Base-by-base conservation (phyloP, 192 early-diverging fungal species). In the Coemansia sp. region DNA sequence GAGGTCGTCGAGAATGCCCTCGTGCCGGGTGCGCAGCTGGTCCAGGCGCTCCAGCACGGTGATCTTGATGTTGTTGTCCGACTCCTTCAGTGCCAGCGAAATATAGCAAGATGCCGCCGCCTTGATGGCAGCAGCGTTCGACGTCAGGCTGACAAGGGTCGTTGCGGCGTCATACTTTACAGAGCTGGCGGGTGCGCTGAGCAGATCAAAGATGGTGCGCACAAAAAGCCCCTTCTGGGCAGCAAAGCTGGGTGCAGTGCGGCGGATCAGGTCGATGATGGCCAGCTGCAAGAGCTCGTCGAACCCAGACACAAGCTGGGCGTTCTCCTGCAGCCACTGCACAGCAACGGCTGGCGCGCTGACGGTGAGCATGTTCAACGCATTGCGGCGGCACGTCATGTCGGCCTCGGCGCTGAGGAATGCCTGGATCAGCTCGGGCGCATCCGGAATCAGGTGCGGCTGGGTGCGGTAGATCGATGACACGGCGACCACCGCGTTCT, bases 141-240 rank as follows among this genome's bases (percentile, higher is more conserved):
- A 82, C 10, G 95, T 91, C 30, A 99, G 77, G 19, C 80, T 79
- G 36, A 97, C 87, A 46, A 99, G 70, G 15, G 95, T 93, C 40
- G 85, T 85, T 13, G 97, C 97, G 7, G 97, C 97, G 67, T 99
- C 97, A 66, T 95, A 99, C 59, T 95, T 92, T 54, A 99, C 97
- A 15, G 95, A 85, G 62, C 84, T 85, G 10, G 93, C 84, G 13
- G 86, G 58, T 19, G 90, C 81, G 33, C 83, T 80, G 39, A 99
- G 78, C 52, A 97, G 72, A 49, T 89, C 83, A 50, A 95, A 89
- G 30, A 97, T 84, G 53, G 86, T 89, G 62, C 89, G 85, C 53
- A 97, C 89, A 68, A 97, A 97, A 67, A 87, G 86, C n/a, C 83
- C 85, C 87, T 93, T 93, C 53, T 96, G 90, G 3, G 86, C 82